A percentile compares a stretch with the other conserved stretches of the same genome.
These are phyloP conservation scores for Hypoxylon sp. DNA, from an alignment of 2,329 filamentous ascomycete species.

Conservation along the genomic window DNA sequence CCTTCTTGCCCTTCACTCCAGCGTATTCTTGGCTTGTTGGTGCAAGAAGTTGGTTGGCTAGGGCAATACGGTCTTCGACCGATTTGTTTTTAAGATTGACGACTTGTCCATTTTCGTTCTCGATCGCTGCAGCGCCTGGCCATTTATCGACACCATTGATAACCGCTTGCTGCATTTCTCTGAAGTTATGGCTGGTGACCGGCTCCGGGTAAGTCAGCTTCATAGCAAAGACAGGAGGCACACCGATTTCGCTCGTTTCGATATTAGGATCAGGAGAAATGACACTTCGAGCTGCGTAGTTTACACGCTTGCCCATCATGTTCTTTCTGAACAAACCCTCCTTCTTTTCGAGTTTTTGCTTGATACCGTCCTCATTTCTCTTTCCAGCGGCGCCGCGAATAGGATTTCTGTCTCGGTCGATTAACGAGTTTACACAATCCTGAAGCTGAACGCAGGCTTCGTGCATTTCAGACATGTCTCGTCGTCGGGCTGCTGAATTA, in stretches of 20 bases:
- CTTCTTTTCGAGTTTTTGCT: conserved; percentile 98
- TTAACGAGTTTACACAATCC: conserved; percentile 89
- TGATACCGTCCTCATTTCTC: conserved; percentile 90
- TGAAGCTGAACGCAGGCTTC: conserved; percentile 85
- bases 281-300: conserved; percentile 95
- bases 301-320: conserved; percentile 99
- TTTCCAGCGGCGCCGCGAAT: conserved; percentile 79
- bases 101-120: conserved; percentile 94
- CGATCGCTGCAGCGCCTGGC: conserved; percentile 92
- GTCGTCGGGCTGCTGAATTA: conserved; percentile 53
- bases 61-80: conserved; percentile 82
- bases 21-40: conserved; percentile 78
- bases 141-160: conserved; percentile 94
- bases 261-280: conserved; percentile 99
- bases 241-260: conserved; percentile 98
- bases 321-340: conserved; percentile 98
- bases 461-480: conserved; percentile 79
- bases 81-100: conserved; percentile 88
- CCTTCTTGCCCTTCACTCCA: conserved; percentile 90
- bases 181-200: conserved; percentile 96
- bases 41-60: conserved; percentile 92
- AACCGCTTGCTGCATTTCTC: conserved; percentile 93
- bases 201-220: conserved; percentile 97
- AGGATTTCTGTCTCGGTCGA: conserved; percentile 88
- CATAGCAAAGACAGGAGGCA: conserved; percentile 95